Evolutionary conservation across 192 early-diverging fungal species (phyloP).

Genomic region (Coemansia brasiliensis): DNA sequence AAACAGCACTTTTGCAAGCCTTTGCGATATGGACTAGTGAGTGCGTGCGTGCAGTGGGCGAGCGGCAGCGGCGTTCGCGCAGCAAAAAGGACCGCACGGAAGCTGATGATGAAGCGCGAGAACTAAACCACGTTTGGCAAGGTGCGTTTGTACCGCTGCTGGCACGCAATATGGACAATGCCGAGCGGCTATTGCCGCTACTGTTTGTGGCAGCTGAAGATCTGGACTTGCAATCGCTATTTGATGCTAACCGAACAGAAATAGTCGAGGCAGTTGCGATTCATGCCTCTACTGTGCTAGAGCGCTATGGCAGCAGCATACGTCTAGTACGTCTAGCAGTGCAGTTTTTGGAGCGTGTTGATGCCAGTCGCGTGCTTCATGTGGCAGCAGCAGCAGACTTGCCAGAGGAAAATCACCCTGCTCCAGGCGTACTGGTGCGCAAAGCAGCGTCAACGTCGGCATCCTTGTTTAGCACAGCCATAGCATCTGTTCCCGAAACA

Average conservation of each 20-base stretch:
- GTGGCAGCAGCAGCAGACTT: background rate
- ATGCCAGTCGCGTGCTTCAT: constrained; percentile 28
- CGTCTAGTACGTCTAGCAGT: constrained; percentile 28
- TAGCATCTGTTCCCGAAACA: constrained; percentile 23
- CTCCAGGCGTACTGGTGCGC: constrained; percentile 15
- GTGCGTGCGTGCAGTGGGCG: constrained; percentile 4
- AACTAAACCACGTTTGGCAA: constrained; percentile 29
- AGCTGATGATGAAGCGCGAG: constrained; percentile 13
- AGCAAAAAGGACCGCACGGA: constrained; percentile 33
- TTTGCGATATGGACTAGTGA: constrained; percentile 33
- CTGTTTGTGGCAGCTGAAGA: constrained; percentile 23
- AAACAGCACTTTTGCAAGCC: constrained; percentile 40
- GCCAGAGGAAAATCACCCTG: background rate
- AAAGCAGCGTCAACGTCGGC: constrained; percentile 18
- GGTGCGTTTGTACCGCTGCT: constrained; percentile 25
- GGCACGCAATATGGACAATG: constrained; percentile 33
- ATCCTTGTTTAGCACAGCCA: constrained; percentile 12
- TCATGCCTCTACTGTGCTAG: constrained; percentile 17
- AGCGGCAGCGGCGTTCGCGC: constrained; percentile 23
- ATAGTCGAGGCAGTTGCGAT: constrained; percentile 12
- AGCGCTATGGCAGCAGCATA: constrained; percentile 31
- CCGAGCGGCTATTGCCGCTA: constrained; percentile 25
- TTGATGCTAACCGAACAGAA: constrained; percentile 30
- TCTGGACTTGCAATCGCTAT: constrained; percentile 43
- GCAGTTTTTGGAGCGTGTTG: constrained; percentile 36